Conservation (phyloP, 306 rosid species). For the Rubus parviflorus region DNA sequence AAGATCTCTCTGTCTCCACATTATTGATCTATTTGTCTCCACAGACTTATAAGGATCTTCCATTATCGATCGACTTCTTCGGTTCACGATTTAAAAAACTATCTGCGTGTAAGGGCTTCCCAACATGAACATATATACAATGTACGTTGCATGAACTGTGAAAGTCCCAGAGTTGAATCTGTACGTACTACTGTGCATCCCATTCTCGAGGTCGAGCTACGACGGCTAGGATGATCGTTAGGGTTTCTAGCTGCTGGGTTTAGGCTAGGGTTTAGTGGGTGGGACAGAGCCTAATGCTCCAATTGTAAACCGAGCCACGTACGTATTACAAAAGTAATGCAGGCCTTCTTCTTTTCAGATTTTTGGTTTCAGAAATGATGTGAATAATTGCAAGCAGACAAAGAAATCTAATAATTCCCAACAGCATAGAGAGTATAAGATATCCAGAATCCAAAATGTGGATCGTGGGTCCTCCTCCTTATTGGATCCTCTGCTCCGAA, state of each 20-base stretch:
- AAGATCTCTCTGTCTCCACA: conserved; percentile 14
- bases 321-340: not conserved
- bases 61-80: not conserved
- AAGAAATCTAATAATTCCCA: conserved; percentile 26
- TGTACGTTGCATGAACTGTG: not conserved
- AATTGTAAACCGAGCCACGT: too few relatives aligned
- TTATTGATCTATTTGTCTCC: not conserved
- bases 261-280: not conserved
- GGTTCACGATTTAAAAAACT: not conserved
- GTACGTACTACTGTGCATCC: not conserved
- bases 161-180: not conserved
- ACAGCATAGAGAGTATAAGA: conserved; percentile 11
- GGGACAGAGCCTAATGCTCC: not conserved
- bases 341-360: not conserved
- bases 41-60: not conserved
- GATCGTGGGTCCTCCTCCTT: conserved; percentile 34
- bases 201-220: not conserved
- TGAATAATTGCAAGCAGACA: conserved; percentile 29
- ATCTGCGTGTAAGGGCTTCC: not conserved
- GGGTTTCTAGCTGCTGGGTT: conserved; percentile 6
- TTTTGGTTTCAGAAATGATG: not conserved
- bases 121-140: not conserved
- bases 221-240: conserved; percentile 2
- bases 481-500: conserved; percentile 41
- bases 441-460: conserved; percentile 30